phyloP scores from a whole-genome alignment of 148 eudicot genomes.

The Vaccinium vitisidaea region DNA sequence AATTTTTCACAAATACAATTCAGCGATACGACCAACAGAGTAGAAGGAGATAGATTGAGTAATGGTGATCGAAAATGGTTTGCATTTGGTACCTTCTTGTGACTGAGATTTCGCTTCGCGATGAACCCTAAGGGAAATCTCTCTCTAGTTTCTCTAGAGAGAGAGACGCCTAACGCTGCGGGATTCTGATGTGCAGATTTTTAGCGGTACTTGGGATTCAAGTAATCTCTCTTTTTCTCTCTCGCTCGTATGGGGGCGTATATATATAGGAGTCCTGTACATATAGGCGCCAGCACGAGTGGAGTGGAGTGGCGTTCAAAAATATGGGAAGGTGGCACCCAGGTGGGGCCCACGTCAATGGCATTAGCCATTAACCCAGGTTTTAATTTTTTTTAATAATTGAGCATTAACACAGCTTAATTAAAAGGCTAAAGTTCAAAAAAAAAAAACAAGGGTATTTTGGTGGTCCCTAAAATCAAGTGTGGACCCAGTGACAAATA shows the following conservation, averaged over 20 bases:
- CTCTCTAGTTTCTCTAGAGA: background rate
- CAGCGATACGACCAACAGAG: background rate
- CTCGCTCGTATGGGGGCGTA: background rate
- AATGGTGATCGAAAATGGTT: background rate
- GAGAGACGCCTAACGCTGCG: background rate
- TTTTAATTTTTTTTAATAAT: too few species aligned
- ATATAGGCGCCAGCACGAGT: constrained; percentile 4
- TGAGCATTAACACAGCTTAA: too few species aligned
- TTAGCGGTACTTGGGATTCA: background rate
- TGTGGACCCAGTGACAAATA: too few species aligned
- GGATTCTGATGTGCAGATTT: background rate
- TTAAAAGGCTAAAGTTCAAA: too few species aligned
- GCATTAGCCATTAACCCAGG: too few species aligned
- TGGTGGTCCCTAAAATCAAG: too few species aligned
- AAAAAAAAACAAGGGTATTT: too few species aligned
- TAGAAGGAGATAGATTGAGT: background rate
- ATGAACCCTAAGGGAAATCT: background rate
- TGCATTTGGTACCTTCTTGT: background rate
- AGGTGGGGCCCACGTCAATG: background rate
- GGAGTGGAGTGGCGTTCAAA: background rate
- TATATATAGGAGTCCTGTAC: background rate
- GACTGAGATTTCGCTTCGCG: background rate
- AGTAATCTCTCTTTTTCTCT: background rate
- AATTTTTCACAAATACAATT: background rate
- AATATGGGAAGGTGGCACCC: background rate